Percentiles rank a stretch among this genome's conserved stretches.
phyloP scores from a whole-genome alignment of 257 asterid genomes.

The Parsonsia alboflavescens region DNA sequence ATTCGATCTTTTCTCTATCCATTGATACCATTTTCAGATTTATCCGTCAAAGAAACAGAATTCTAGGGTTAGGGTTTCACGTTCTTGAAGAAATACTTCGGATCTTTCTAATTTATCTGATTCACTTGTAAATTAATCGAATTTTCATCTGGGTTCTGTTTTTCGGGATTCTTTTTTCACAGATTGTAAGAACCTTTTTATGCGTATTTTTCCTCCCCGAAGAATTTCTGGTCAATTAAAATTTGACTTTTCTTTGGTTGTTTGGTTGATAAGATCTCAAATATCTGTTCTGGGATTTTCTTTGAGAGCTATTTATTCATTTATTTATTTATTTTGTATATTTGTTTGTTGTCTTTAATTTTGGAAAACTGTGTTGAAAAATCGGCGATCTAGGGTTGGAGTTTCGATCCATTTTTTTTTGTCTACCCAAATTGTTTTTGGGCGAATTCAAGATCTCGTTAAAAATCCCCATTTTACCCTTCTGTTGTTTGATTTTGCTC shows the following conservation, averaged over 20 bases:
- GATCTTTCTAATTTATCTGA: slow-evolving; percentile 9
- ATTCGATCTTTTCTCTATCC: slow-evolving; percentile 10
- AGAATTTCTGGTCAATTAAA: not conserved
- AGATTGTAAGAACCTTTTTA: not conserved
- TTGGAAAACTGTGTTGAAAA: not conserved
- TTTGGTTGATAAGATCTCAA: slow-evolving; percentile 2
- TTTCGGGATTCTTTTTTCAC: not conserved
- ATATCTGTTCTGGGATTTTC: not conserved
- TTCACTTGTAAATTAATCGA: slow-evolving; percentile 8
- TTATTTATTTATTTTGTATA: not conserved
- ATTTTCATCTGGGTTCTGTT: not conserved
- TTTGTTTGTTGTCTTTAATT: not conserved
- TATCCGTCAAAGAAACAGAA: not conserved
- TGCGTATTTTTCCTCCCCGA: not conserved
- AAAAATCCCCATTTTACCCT: not conserved
- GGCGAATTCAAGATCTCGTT: slow-evolving; percentile 1
- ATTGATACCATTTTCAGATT: slow-evolving; percentile 13
- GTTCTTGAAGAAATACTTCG: not conserved
- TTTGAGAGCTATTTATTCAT: not conserved
- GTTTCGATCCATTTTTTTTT: not conserved
- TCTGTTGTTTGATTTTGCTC: not conserved
- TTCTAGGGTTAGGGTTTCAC: slow-evolving; percentile 28
- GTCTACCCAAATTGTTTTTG: not conserved
- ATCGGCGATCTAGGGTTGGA: slow-evolving; percentile 24
- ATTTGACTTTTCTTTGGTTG: not conserved